Conservation (phyloP, 2,329 filamentous ascomycete species). For the Cercospora berteroae region DNA sequence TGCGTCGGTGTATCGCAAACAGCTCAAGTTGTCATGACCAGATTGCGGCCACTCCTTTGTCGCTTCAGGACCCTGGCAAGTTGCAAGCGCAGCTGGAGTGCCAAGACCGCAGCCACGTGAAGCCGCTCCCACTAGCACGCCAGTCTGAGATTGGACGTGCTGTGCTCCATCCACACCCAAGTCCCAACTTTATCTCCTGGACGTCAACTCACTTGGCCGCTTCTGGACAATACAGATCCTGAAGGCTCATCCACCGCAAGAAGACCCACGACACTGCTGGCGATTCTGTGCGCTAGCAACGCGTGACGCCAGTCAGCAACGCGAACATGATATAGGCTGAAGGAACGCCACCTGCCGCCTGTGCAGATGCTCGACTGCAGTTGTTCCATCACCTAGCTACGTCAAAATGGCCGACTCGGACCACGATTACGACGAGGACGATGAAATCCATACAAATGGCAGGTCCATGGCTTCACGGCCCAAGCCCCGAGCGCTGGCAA, state of each 20-base stretch:
- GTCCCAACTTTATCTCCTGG: slow-evolving; percentile 5
- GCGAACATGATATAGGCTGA: slow-evolving; percentile 5
- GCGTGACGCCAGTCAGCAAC: not conserved
- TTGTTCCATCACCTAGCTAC: too few relatives aligned
- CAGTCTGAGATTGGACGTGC: not conserved
- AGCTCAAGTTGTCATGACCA: slow-evolving; percentile 4
- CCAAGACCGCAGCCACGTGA: slow-evolving; percentile 3
- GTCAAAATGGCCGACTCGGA: slow-evolving; percentile 35
- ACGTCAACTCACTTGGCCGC: not conserved
- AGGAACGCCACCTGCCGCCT: not conserved
- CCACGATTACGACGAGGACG: slow-evolving; percentile 31
- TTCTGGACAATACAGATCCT: slow-evolving; percentile 1
- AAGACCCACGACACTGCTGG: not conserved
- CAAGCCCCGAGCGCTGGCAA: slow-evolving; percentile 32
- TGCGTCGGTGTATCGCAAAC: slow-evolving; percentile 7
- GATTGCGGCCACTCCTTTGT: slow-evolving; percentile 3
- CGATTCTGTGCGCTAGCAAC: not conserved
- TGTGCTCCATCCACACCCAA: not conserved
- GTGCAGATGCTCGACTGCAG: not conserved
- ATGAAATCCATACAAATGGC: slow-evolving; percentile 25
- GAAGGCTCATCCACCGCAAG: not conserved
- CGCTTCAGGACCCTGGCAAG: not conserved
- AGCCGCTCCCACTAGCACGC: not conserved
- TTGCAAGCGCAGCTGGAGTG: not conserved
- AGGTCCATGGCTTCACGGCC: slow-evolving; percentile 29